Evolutionary conservation across 306 rosid species (phyloP).

Genomic region (Rosa rugosa): DNA sequence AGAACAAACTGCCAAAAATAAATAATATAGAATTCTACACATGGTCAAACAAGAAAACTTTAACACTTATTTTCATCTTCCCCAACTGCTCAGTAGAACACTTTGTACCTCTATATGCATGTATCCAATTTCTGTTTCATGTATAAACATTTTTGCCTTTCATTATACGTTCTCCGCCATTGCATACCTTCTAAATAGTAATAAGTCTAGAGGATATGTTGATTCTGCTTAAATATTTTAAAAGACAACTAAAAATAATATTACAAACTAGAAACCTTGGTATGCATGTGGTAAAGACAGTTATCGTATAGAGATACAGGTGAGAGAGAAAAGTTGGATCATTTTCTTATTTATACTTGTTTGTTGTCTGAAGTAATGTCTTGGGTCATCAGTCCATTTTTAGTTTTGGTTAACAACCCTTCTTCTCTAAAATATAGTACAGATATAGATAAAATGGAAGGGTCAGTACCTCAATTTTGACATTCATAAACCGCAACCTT

Average conservation of each 20-base stretch:
- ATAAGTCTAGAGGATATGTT: neutral
- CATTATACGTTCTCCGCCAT: neutral
- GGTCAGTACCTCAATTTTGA: constrained; percentile 79
- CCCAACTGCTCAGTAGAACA: neutral
- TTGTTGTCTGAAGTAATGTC: neutral
- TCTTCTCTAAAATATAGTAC: neutral
- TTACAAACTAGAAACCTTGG: neutral
- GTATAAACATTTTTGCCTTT: neutral
- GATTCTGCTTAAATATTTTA: neutral
- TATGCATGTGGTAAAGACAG: neutral
- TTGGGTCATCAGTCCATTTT: neutral
- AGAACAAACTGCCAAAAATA: neutral
- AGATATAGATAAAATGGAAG: constrained; percentile 19
- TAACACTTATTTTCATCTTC: too few species aligned
- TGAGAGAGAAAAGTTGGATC: neutral
- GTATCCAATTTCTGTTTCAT: neutral
- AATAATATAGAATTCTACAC: neutral
- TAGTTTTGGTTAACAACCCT: neutral
- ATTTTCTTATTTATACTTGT: neutral
- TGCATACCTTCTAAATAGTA: constrained; percentile 10
- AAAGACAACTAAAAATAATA: neutral
- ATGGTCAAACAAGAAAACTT: neutral
- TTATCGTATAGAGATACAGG: neutral
- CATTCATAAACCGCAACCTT: constrained; percentile 83
- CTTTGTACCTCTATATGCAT: neutral